These are phyloP conservation scores for Pseudodiploospora longispora DNA, from an alignment of 2,329 filamentous ascomycete species.

Conservation along the genomic window DNA sequence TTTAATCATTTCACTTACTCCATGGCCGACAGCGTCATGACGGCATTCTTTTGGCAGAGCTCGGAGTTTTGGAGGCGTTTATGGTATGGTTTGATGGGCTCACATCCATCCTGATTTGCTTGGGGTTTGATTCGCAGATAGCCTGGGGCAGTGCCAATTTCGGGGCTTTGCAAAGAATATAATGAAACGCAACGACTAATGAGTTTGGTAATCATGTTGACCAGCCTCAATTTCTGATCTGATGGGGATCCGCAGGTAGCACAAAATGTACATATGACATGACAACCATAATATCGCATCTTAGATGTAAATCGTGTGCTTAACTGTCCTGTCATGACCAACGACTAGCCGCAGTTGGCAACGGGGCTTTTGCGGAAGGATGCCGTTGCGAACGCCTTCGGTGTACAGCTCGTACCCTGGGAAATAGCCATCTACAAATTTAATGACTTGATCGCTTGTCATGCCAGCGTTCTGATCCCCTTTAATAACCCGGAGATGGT, in stretches of 20 bases:
- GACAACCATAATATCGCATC: too few relatives aligned
- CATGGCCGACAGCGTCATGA: too few relatives aligned
- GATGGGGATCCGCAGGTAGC: background rate
- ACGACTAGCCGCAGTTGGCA: constrained; percentile 56
- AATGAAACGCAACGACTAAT: background rate
- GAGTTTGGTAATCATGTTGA: background rate
- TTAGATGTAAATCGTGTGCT: constrained; percentile 38
- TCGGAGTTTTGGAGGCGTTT: too few relatives aligned
- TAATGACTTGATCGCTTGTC: constrained; percentile 69
- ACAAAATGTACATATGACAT: background rate
- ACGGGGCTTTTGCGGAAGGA: constrained; percentile 41
- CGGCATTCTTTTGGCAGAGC: too few relatives aligned
- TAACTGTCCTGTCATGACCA: constrained; percentile 50
- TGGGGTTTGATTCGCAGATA: too few relatives aligned
- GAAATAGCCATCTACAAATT: constrained; percentile 64
- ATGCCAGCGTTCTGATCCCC: constrained; percentile 58
- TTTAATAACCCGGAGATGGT: constrained; percentile 53
- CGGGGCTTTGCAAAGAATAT: background rate
- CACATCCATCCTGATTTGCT: too few relatives aligned
- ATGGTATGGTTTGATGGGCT: too few relatives aligned
- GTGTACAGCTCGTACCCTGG: constrained; percentile 65
- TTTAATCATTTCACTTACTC: too few relatives aligned
- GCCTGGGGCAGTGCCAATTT: too few relatives aligned
- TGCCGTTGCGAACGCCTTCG: constrained; percentile 48
- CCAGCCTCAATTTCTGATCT: background rate